Conservation (phyloP, 2,329 filamentous ascomycete species). For the Xylariales sp. region DNA sequence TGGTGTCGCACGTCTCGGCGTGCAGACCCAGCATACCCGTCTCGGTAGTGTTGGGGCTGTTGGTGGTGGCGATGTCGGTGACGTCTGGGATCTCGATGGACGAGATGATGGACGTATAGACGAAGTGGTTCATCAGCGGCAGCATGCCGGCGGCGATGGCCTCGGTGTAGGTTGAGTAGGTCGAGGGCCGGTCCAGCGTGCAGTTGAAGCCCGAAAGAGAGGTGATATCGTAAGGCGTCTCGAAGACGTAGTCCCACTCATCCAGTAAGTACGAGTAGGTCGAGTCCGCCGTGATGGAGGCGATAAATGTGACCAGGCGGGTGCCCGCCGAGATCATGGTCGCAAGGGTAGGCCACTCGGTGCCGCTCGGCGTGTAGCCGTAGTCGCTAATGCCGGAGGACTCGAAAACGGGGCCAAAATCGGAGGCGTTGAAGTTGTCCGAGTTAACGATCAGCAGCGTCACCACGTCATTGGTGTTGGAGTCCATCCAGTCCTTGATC, state of each 20-base stretch:
- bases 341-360: conserved; percentile 68
- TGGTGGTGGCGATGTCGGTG: conserved; percentile 58
- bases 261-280: conserved; percentile 54
- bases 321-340: conserved; percentile 60
- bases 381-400: conserved; percentile 56
- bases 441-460: conserved; percentile 71
- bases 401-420: conserved; percentile 52
- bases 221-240: conserved; percentile 65
- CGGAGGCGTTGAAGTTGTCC: conserved; percentile 49
- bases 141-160: conserved; percentile 58
- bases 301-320: conserved; percentile 66
- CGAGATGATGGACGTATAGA: conserved; percentile 52
- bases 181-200: conserved; percentile 60
- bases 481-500: conserved; percentile 66
- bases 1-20: conserved; percentile 45
- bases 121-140: conserved; percentile 78
- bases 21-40: conserved; percentile 52
- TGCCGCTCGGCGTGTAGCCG: conserved; percentile 52
- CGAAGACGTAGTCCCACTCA: conserved; percentile 66
- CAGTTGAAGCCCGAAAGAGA: conserved; percentile 66
- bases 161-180: conserved; percentile 39
- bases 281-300: conserved; percentile 40
- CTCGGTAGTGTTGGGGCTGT: conserved; percentile 51
- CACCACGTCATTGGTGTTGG: conserved; percentile 69
- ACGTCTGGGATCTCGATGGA: conserved; percentile 60